phyloP scores from a whole-genome alignment of 192 early-diverging fungal species.

The Jimgerdemannia flammicorona region DNA sequence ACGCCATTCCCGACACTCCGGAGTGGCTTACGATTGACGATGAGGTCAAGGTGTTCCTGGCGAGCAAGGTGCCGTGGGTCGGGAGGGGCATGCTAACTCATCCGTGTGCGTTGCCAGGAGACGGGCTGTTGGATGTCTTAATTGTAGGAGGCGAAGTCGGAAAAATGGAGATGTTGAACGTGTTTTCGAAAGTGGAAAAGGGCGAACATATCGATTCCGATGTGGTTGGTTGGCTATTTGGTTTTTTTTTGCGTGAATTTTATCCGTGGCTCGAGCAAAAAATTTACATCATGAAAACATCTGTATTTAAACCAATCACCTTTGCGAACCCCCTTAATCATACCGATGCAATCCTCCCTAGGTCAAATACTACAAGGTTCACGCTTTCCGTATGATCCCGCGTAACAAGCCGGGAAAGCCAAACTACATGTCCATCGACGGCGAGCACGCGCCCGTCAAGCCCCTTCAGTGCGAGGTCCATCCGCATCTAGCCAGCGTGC shows the following conservation, averaged over 20 bases:
- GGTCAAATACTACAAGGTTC: conserved; percentile 56
- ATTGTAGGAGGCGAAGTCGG: conserved; percentile 24
- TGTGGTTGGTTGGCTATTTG: conserved; percentile 30
- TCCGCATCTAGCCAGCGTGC: conserved; percentile 33
- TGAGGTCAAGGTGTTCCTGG: conserved; percentile 34
- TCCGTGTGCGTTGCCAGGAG: conserved; percentile 48
- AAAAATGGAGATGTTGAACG: conserved; percentile 21
- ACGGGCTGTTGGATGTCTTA: conserved; percentile 47
- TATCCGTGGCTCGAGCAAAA: background rate
- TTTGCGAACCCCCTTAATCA: background rate
- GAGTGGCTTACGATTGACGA: conserved; percentile 44
- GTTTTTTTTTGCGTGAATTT: background rate
- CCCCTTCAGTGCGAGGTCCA: conserved; percentile 59
- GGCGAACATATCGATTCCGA: conserved; percentile 41
- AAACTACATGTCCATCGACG: conserved; percentile 51
- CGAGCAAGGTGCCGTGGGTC: conserved; percentile 47
- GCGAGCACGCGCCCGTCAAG: conserved; percentile 44
- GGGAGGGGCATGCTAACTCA: conserved; percentile 39
- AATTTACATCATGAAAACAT: too few relatives aligned
- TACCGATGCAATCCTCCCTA: conserved; percentile 2
- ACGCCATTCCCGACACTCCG: conserved; percentile 24
- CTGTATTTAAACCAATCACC: too few relatives aligned
- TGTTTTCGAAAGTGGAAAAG: conserved; percentile 40
- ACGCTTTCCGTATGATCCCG: conserved; percentile 51
- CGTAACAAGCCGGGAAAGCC: conserved; percentile 12